A percentile compares a stretch with the other conserved stretches of the same genome.
phyloP scores from a whole-genome alignment of 768 basidiomycete species.

The Chalciporus piperatus region DNA sequence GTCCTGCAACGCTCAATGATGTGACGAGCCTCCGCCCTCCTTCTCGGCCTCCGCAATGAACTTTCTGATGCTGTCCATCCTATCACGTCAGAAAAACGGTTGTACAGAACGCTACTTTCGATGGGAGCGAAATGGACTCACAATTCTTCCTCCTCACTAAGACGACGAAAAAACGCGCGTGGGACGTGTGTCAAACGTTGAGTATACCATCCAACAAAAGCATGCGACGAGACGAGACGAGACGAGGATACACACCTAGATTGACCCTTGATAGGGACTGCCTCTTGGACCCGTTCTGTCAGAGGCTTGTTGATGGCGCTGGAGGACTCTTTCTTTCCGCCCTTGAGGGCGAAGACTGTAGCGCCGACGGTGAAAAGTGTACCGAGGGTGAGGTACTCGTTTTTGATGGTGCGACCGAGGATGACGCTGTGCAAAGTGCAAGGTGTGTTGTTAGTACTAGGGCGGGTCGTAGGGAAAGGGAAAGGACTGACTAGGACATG shows the following conservation, averaged over 20 bases:
- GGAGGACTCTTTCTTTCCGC: constrained; percentile 48
- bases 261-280: constrained; percentile 60
- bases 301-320: constrained; percentile 41
- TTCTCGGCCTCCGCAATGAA: constrained; percentile 85
- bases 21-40: constrained; percentile 47
- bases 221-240: too few species aligned
- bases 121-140: constrained; percentile 39
- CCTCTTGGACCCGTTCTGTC: constrained; percentile 55
- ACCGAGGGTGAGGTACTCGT: constrained; percentile 74
- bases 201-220: neutral
- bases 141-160: constrained; percentile 84
- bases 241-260: constrained; percentile 60
- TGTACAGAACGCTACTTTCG: constrained; percentile 23
- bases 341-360: constrained; percentile 51
- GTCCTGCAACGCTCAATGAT: constrained; percentile 23
- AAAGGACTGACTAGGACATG: constrained; percentile 46
- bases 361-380: constrained; percentile 59
- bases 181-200: neutral
- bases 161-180: constrained; percentile 4
- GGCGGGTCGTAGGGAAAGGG: neutral
- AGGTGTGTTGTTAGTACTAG: too few species aligned
- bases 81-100: constrained; percentile 39
- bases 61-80: constrained; percentile 68
- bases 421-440: constrained; percentile 51
- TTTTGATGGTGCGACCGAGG: constrained; percentile 76